These are phyloP conservation scores for Clarireedia monteithiana DNA, from an alignment of 2,329 filamentous ascomycete genomes.

Conservation along the genomic window DNA sequence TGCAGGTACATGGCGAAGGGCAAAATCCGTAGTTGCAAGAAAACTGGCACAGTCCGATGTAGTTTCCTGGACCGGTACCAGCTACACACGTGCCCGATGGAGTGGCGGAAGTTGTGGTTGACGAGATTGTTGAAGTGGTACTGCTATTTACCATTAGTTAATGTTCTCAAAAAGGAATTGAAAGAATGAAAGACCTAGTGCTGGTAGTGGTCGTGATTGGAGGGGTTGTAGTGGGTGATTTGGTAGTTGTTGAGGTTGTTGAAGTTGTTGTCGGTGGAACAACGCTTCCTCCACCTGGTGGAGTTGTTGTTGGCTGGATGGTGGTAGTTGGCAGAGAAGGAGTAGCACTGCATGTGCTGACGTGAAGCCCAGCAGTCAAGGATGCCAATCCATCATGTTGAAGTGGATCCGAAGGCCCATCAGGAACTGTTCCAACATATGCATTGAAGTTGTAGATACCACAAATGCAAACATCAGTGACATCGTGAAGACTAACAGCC, in stretches of 20 bases:
- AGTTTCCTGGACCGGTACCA: constrained; percentile 29
- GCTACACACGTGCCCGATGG: constrained; percentile 10
- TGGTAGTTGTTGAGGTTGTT: constrained; percentile 11
- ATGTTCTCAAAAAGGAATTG: background rate
- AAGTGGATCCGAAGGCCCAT: constrained; percentile 21
- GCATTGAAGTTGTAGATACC: constrained; percentile 23
- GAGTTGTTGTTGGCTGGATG: constrained; percentile 12
- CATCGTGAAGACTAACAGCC: constrained; percentile 15
- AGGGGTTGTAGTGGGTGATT: background rate
- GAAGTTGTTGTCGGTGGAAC: constrained; percentile 7
- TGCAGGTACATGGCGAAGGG: constrained; percentile 11
- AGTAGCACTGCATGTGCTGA: constrained; percentile 26
- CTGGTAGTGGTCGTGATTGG: constrained; percentile 1
- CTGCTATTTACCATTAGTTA: background rate
- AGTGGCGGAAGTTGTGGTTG: constrained; percentile 1
- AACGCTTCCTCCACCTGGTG: constrained; percentile 4
- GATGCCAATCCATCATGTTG: constrained; percentile 23
- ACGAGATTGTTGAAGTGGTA: constrained; percentile 2
- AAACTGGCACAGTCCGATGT: constrained; percentile 31
- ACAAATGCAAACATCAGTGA: constrained; percentile 16
- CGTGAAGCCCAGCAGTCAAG: constrained; percentile 27
- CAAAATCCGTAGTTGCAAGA: constrained; percentile 20
- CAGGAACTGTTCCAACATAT: constrained; percentile 19
- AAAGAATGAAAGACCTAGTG: background rate
- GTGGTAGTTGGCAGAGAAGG: constrained; percentile 29